A percentile compares a stretch with the other conserved stretches of the same genome.
phyloP scores from a whole-genome alignment of 1,284 basidiomycete species.

The Pseudozyma tsukubaensis region DNA sequence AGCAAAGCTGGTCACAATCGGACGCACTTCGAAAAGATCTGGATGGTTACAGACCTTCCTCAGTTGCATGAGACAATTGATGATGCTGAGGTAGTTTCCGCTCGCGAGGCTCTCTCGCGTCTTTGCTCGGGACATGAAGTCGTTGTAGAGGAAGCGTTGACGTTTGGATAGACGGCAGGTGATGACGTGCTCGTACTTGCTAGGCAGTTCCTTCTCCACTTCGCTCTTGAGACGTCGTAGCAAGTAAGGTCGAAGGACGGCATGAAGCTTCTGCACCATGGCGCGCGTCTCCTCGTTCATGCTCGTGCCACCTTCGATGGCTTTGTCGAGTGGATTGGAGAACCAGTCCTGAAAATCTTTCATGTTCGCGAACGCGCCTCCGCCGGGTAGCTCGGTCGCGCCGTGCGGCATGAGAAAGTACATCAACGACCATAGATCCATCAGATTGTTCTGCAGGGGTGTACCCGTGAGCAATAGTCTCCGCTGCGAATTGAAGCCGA shows the following conservation, averaged over 20 bases:
- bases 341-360: slow-evolving; percentile 98
- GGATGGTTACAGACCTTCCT: slow-evolving; percentile 85
- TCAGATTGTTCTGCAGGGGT: slow-evolving; percentile 93
- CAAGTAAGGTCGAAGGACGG: slow-evolving; percentile 90
- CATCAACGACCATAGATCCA: slow-evolving; percentile 92
- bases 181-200: slow-evolving; percentile 93
- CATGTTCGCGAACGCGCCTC: slow-evolving; percentile 86
- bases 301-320: slow-evolving; percentile 85
- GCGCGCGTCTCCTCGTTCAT: slow-evolving; percentile 86
- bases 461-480: slow-evolving; percentile 91
- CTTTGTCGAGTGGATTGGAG: slow-evolving; percentile 86
- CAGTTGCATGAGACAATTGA: slow-evolving; percentile 96
- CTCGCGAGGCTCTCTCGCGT: slow-evolving; percentile 87
- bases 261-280: slow-evolving; percentile 89
- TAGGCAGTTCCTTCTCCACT: slow-evolving; percentile 94
- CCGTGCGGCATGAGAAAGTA: slow-evolving; percentile 93
- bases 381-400: slow-evolving; percentile 63
- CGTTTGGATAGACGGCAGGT: slow-evolving; percentile 92
- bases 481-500: slow-evolving; percentile 92
- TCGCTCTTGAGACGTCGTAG: slow-evolving; percentile 93
- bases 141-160: slow-evolving; percentile 96
- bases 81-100: slow-evolving; percentile 83
- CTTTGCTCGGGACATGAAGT: slow-evolving; percentile 93
- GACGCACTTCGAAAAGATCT: slow-evolving; percentile 92
- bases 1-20: slow-evolving; percentile 90